phyloP scores from a whole-genome alignment of 805 yeast genomes.

The Lachancea lanzarotensis region DNA sequence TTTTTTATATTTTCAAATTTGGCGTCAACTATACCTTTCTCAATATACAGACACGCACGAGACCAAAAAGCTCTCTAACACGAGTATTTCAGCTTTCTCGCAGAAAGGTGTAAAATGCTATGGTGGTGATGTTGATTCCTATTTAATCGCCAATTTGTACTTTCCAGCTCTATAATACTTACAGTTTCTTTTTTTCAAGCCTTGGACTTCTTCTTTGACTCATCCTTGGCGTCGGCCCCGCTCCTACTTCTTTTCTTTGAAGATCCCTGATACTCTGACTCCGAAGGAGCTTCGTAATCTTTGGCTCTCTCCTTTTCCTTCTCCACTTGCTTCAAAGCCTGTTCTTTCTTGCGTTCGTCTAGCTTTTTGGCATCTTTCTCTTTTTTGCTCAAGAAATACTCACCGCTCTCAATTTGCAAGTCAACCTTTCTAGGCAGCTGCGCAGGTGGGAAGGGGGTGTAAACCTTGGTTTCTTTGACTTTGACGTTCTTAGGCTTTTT shows the following conservation, averaged over 20 bases:
- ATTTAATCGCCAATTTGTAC: no score
- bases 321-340: constrained; percentile 58
- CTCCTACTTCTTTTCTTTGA: constrained; percentile 1
- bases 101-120: background rate
- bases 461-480: constrained; percentile 58
- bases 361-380: constrained; percentile 69
- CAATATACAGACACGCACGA: background rate
- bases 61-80: no score
- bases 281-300: constrained; percentile 84
- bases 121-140: background rate
- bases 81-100: no score
- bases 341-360: constrained; percentile 73
- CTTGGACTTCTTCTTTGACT: background rate
- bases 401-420: constrained; percentile 96
- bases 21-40: no score
- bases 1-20: background rate
- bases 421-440: constrained; percentile 96
- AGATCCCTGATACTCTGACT: constrained; percentile 42
- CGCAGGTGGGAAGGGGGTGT: constrained; percentile 99
- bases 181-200: background rate
- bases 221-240: background rate
- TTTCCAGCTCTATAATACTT: no score
- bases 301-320: constrained; percentile 65
- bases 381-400: constrained; percentile 83
- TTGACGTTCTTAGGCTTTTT: constrained; percentile 70